These are phyloP conservation scores for Candida anglica DNA, from an alignment of 805 yeast genomes.

Conservation along the genomic window DNA sequence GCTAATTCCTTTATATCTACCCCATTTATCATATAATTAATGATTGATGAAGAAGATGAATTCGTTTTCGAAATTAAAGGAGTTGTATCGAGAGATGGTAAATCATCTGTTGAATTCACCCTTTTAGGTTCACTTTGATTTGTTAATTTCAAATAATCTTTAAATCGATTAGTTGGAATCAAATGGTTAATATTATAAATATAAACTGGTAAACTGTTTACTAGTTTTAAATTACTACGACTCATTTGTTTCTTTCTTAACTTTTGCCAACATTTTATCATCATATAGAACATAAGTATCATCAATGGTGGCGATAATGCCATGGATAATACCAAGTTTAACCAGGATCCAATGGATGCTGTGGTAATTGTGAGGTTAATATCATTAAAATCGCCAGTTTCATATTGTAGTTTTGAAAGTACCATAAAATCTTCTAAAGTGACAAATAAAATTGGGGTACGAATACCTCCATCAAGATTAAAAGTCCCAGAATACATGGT, in stretches of 20 bases:
- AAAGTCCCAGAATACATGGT: slow-evolving; percentile 52
- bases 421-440: slow-evolving; percentile 38
- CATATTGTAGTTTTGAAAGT: slow-evolving; percentile 7
- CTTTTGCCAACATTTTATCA: slow-evolving; percentile 25
- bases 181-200: slow-evolving; percentile 33
- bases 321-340: slow-evolving; percentile 37
- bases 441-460: slow-evolving; percentile 51
- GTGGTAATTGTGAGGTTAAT: slow-evolving; percentile 14
- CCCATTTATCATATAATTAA: slow-evolving; percentile 40
- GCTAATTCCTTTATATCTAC: slow-evolving; percentile 23
- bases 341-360: slow-evolving; percentile 33
- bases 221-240: slow-evolving; percentile 26
- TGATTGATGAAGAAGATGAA: slow-evolving; percentile 23
- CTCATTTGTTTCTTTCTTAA: slow-evolving; percentile 22
- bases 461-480: slow-evolving; percentile 33
- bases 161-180: slow-evolving; percentile 20
- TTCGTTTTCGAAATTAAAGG: slow-evolving; percentile 4
- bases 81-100: slow-evolving; percentile 4
- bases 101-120: not conserved
- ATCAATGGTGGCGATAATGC: slow-evolving; percentile 39
- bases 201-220: slow-evolving; percentile 34
- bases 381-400: not conserved
- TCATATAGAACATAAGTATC: slow-evolving; percentile 29
- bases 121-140: slow-evolving; percentile 13
- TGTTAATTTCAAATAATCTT: slow-evolving; percentile 28